Base-by-base conservation (phyloP, 2,329 filamentous ascomycete species). In the Sporothrix variecibatus region DNA sequence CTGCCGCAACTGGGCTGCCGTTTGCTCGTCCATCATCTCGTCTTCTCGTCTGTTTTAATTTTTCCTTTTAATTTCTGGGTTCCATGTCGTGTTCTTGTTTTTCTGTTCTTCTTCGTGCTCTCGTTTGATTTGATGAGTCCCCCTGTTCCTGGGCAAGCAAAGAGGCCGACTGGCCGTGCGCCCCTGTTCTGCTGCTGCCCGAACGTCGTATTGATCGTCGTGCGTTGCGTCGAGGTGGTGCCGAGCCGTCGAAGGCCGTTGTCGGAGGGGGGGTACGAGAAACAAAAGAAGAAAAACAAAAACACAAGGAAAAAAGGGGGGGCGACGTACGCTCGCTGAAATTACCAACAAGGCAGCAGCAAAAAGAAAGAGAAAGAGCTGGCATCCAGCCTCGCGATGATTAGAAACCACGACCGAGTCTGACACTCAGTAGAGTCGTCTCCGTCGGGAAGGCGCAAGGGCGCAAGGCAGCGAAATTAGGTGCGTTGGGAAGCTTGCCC, bases 331-430 rank as follows among this genome's bases (percentile, higher is more conserved):
- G 43, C 43, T 49, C 7, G 51, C 51, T 38, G 31, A 56, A 71
- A 71, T 58, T 58, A 46, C 31, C 49, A 56, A 58, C 49, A 58
- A 71, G 68, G 68, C 51, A 71, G 51, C 68, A 71, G 51, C 68
- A 58, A 71, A 40, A 34, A 34, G 34, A 34, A 34, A 34, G 34
- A 34, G 34, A 34, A 53, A 20, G 26, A 34, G 46, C 20, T 23
- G 3, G 1, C 40, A 31, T 2, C n/a, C n/a, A 28, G 68, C 49
- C 31, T 71, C 49, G 51, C 68, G 34, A 71, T 60, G 72, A 68
- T 73, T 58, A 60, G 72, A 73, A 73, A 58, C 28, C 38, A 60
- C 49, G 72, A 38, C 72, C 62, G 72, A 46, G 72, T 68, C 72
- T 73, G 56, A 56, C 56, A 15, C 31, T 28, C 11, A 49, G 26